Percentiles rank a stretch among this genome's conserved stretches.
These are phyloP conservation scores for Lentinula guzmanii DNA, from an alignment of 768 basidiomycete species.

Conservation along the genomic window DNA sequence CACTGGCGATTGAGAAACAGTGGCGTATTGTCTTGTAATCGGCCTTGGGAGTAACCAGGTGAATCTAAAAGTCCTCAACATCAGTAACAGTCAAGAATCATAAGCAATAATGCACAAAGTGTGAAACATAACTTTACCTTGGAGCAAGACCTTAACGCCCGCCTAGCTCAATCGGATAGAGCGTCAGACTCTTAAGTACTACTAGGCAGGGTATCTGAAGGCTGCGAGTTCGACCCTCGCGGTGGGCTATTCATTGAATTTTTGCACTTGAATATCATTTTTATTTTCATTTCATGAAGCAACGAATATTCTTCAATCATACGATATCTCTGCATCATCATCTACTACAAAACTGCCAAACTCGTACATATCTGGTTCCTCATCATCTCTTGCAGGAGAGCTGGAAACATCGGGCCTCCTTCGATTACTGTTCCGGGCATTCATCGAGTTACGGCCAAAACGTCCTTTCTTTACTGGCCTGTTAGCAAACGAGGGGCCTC, in stretches of 20 bases:
- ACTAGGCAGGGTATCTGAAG: slow-evolving; percentile 48
- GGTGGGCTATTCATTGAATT: slow-evolving; percentile 48
- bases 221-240: slow-evolving; percentile 85
- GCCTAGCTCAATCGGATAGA: slow-evolving; percentile 65
- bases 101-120: too few species aligned
- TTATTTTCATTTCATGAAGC: too few species aligned
- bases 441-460: slow-evolving; percentile 30
- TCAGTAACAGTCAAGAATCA: too few species aligned
- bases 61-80: too few species aligned
- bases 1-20: not conserved
- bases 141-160: slow-evolving; percentile 21
- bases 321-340: slow-evolving; percentile 68
- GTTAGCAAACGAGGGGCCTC: slow-evolving; percentile 48
- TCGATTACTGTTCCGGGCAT: slow-evolving; percentile 14
- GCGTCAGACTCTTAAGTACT: slow-evolving; percentile 58
- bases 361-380: slow-evolving; percentile 58
- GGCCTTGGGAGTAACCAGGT: too few species aligned
- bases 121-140: too few species aligned
- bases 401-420: slow-evolving; percentile 38
- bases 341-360: slow-evolving; percentile 77
- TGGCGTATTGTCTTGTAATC: not conserved
- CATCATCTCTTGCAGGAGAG: slow-evolving; percentile 51
- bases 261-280: too few species aligned
- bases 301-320: slow-evolving; percentile 12
- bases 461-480: slow-evolving; percentile 40